Base-by-base conservation (phyloP, 2,329 filamentous ascomycete genomes). In the Dactylellina cionopaga region DNA sequence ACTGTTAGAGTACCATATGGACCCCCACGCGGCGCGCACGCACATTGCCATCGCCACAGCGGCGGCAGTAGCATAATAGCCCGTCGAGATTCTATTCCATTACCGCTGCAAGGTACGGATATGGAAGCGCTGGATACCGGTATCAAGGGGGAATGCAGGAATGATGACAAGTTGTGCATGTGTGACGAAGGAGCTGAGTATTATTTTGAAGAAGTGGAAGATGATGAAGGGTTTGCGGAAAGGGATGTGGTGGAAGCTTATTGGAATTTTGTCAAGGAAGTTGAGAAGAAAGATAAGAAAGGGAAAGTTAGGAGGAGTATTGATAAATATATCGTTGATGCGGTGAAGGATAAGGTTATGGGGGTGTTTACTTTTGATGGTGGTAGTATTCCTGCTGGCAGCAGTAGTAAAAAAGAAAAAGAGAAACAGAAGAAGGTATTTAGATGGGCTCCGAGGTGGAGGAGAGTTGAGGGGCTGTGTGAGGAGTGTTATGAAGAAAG, bases 141-240 rank as follows among this genome's bases (percentile, higher is more conserved):
- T 1, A 29, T n/a, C n/a, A n/a, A n/a, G n/a, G 3, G 13, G 31
- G 15, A 17, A 24, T 6, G 11, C 31, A 33, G 13, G 49, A 65
- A 65, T 41, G 43, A 60, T 5, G 7, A 59, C 11, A 27, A 31
- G 3, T 4, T 60, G 5, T 69, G 64, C 24, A 69, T 69, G 55
- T 69, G 64, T 25, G 51, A 59, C 15, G 13, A 7, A 1, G 19
- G 22, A 1, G 44, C 22, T 17, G 35, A 17, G 10, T 60, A 69
- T 31, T 41, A 52, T 22, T 19, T 43, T 7, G 64, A 69, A 27
- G 22, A 46, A 9, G 46, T 27, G 43, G 27, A 25, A 1, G 35
- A 19, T 5, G 15, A 24, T 22, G 15, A 15, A 0, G 10, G 22
- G 1, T 63, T 37, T 41, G 33, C 33, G 1, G 63, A 59, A n/a